Base-by-base conservation (phyloP, 441 rosid species). In the Raphanus hybrid region DNA sequence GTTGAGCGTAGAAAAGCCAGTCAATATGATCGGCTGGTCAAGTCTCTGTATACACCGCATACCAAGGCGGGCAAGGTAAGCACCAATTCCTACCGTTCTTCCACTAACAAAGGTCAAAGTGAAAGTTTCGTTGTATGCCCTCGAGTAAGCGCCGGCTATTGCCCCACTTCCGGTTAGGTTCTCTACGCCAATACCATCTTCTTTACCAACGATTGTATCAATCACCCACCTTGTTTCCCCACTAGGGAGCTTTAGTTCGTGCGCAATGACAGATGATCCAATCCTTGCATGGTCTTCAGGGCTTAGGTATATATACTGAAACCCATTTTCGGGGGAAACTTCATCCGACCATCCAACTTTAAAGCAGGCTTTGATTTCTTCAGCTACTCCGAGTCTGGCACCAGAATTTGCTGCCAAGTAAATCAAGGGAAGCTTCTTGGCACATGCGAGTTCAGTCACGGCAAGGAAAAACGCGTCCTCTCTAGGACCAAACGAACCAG, bases 41-140 rank as follows among this genome's bases (percentile, higher is more conserved):
- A 97, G 86, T 84, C 99, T 90, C 85, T 97, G 99, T 80, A 97
- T 97, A 88, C 99, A 97, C 64, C 99, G 86, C 97, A 97, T 97
- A 69, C 99, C 98, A 54, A 97, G 91, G 72, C 99, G 91, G 77
- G 99, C 94, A 82, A 97, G 98, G 81, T 97, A 97, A 75, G 99
- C 99, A 79, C 99, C 99, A 14, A 97, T 94, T 60, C 99, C 99
- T 60, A 97, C 98, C 3, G 99, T 91, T 82, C 98, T 87, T 35
- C 99, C 97, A 32, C 98, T 94, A 57, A 97, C 99, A 81, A 92
- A 97, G 8, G 99, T 94, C 70, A 94, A 82, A 57, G 99, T 96
- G 85, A 96, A 92, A 10, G 97, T 97, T 86, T 97, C 99, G 57
- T 87, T 86, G 87, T 97, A 97, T 18, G 99, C 98, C 86, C 87